Conservation (phyloP, 352 stramenopile genomes). For the Globisporangium emineosum region DNA sequence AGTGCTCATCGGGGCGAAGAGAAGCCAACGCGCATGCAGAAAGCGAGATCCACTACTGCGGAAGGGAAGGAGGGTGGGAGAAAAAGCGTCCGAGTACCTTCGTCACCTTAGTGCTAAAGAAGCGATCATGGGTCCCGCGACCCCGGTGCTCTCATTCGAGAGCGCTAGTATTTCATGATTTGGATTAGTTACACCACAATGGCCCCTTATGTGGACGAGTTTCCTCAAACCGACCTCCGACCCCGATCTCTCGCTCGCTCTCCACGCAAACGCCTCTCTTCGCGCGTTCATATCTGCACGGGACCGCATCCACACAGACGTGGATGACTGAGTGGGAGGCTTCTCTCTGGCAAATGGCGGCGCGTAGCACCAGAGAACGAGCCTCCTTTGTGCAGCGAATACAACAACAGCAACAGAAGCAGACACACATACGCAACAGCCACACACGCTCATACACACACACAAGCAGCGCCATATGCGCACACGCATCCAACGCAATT, state of each 20-base stretch:
- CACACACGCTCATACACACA: conserved; percentile 1
- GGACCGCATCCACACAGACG: conserved; percentile 8
- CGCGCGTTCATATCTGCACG: conserved; percentile 17
- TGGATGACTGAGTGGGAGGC: background rate
- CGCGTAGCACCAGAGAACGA: background rate
- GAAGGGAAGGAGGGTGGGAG: conserved; percentile 22
- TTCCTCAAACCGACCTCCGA: background rate
- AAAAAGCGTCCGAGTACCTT: conserved; percentile 49
- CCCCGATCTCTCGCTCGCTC: background rate
- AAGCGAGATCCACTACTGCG: conserved; percentile 7
- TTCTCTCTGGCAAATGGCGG: conserved; percentile 8
- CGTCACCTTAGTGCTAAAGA: conserved; percentile 52
- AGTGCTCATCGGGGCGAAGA: conserved; percentile 51
- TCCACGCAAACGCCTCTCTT: background rate
- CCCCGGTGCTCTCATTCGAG: conserved; percentile 53
- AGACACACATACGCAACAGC: no score
- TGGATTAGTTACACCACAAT: background rate
- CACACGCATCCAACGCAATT: background rate
- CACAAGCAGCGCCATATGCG: background rate
- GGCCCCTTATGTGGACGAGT: conserved; percentile 9
- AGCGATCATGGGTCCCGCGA: conserved; percentile 79
- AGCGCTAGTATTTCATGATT: conserved; percentile 53
- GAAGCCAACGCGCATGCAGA: background rate
- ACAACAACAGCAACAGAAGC: conserved; percentile 2
- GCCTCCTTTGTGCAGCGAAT: conserved; percentile 16